Percentiles rank a stretch among this genome's conserved stretches.
These are phyloP conservation scores for Penicillium sp. DNA, from an alignment of 2,329 filamentous ascomycete species.

Conservation along the genomic window DNA sequence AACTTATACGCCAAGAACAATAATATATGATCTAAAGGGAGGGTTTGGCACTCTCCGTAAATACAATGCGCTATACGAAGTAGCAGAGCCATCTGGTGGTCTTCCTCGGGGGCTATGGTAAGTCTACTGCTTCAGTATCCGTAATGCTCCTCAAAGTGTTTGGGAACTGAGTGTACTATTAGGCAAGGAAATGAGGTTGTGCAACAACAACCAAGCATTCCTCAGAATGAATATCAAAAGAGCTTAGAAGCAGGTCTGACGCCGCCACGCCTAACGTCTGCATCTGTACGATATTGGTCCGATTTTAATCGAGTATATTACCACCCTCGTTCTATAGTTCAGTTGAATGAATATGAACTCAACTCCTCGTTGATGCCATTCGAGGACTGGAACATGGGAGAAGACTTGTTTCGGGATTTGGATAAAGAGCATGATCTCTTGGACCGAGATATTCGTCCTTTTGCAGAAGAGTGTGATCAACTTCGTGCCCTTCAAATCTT, in stretches of 20 bases:
- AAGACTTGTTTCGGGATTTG: conserved; percentile 68
- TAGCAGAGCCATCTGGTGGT: conserved; percentile 35
- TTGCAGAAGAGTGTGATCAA: conserved; percentile 89
- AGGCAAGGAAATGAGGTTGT: conserved; percentile 66
- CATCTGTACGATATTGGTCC: conserved; percentile 88
- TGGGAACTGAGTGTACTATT: background rate
- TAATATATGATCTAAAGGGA: conserved; percentile 94
- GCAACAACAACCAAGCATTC: conserved; percentile 65
- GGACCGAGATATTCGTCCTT: conserved; percentile 83
- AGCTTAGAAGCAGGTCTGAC: conserved; percentile 68
- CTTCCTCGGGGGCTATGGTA: conserved; percentile 44
- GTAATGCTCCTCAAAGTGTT: background rate
- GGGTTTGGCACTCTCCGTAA: conserved; percentile 85
- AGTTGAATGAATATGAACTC: conserved; percentile 82
- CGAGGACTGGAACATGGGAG: conserved; percentile 68
- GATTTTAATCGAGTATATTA: conserved; percentile 93
- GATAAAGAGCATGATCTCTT: conserved; percentile 81
- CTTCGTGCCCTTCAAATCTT: conserved; percentile 83
- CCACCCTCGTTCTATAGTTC: conserved; percentile 81
- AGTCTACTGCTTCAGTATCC: conserved; percentile 12
- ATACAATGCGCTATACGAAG: conserved; percentile 82
- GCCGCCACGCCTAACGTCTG: conserved; percentile 61
- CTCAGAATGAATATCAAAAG: conserved; percentile 70
- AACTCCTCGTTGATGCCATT: conserved; percentile 78
- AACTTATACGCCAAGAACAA: conserved; percentile 83